Evolutionary conservation across 139 green algal species (phyloP).

Genomic region (Choricystis sp.): DNA sequence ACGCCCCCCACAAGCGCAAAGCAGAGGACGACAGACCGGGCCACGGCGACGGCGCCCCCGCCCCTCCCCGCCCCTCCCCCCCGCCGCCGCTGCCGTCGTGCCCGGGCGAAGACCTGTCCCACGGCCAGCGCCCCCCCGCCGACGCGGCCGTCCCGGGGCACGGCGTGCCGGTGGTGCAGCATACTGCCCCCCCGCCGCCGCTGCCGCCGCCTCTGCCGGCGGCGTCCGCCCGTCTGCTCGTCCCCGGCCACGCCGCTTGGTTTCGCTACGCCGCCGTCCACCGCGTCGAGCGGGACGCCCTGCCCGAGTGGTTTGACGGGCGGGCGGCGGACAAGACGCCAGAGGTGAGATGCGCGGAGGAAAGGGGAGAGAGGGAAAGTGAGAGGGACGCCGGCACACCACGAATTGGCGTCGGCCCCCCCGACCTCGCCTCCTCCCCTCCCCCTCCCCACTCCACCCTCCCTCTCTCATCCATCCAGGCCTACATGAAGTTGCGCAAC

Average conservation of each 20-base stretch:
- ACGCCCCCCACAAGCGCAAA: too few species aligned
- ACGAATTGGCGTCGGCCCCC: slow-evolving; percentile 47
- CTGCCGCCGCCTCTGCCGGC: not conserved
- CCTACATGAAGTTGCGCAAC: not conserved
- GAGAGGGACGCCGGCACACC: slow-evolving; percentile 23
- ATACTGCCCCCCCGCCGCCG: not conserved
- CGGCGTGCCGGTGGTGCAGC: not conserved
- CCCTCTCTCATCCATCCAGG: too few species aligned
- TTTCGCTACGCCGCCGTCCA: slow-evolving; percentile 50
- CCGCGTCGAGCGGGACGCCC: slow-evolving; percentile 28
- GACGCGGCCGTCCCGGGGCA: not conserved
- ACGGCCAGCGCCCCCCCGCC: not conserved
- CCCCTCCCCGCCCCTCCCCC: not conserved
- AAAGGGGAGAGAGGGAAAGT: slow-evolving; percentile 4
- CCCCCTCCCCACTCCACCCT: not conserved
- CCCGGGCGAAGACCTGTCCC: not conserved
- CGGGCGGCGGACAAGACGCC: not conserved
- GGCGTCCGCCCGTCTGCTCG: not conserved
- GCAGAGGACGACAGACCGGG: too few species aligned
- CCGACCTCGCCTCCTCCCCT: slow-evolving; percentile 24
- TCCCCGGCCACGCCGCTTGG: slow-evolving; percentile 49
- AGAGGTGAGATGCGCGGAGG: not conserved
- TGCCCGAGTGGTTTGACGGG: slow-evolving; percentile 54
- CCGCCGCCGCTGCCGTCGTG: too few species aligned
- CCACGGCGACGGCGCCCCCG: too few species aligned